Base-by-base conservation (phyloP, 257 asterid species). In the Scutellaria barbata region DNA sequence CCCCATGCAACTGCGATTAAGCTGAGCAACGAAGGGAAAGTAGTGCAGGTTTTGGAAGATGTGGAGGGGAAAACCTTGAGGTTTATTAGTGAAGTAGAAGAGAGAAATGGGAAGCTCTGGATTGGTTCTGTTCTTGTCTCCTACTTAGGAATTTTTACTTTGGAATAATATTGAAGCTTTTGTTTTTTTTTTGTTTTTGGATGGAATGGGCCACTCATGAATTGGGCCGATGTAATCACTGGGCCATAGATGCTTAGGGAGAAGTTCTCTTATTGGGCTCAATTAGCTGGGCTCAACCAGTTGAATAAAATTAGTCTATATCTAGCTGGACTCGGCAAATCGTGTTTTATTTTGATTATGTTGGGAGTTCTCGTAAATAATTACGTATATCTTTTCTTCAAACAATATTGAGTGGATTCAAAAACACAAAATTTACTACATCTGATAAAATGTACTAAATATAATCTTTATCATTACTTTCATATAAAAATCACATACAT, bases 71-170 rank as follows among this genome's bases (percentile, higher is more conserved):
- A 81, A 74, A 83, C 78, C 0, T 48, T 86, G 86, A 83, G 80
- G 79, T 83, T 85, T 65, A 73, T 90, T 11, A 90, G 95, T 61
- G 96, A 90, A 73, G 88, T 83, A 4, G 96, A 90, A 81, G 94
- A 88, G 83, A 82, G 73, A 68, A 20, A 88, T 41, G 94, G 92
- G 64, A 86, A 81, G 71, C 81, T 90, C 22, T 88, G 95, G 92
- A 67, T 88, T 62, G 93, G 79, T 14, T 90, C 94, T 57, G 96
- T 86, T 4, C 16, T 88, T 74, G 80, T 80, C 81, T 86, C 97
- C 68, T 85, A 79, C n/a, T 17, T 86, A 14, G 95, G 92, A 59
- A 52, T 84, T 30, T 68, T 85, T 66, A 69, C 51, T 57, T 64
- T 85, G 78, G 40, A 71, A 22, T 71, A 54, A 68, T 5, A n/a